Conservation (phyloP, 306 rosid species). For the Glycine soja region DNA sequence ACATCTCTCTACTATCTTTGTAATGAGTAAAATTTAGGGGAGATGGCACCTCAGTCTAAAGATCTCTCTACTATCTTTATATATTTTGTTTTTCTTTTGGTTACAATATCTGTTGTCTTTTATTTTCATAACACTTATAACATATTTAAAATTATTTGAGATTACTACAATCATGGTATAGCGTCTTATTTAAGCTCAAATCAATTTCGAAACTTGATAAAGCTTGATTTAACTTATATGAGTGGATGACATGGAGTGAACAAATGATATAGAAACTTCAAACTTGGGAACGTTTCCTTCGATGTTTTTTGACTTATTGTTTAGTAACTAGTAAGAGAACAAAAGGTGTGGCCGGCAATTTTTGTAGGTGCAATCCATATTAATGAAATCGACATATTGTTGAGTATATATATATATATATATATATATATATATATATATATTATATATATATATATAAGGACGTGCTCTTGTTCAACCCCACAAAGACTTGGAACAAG, state of each 20-base stretch:
- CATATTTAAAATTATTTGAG: not conserved
- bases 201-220: not conserved
- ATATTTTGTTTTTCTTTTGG: too few relatives aligned
- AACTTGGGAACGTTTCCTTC: not conserved
- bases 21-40: too few relatives aligned
- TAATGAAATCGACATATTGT: too few relatives aligned
- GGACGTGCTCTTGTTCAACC: not conserved
- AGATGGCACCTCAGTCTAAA: too few relatives aligned
- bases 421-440: not conserved
- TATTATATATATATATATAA: not conserved
- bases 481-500: conserved; percentile 38
- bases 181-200: not conserved
- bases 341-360: conserved; percentile 27
- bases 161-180: not conserved
- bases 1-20: too few relatives aligned
- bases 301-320: not conserved
- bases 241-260: not conserved
- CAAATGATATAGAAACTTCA: not conserved
- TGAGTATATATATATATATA: too few relatives aligned
- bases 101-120: too few relatives aligned
- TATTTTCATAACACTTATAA: not conserved
- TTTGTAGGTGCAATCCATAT: not conserved
- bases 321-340: not conserved
- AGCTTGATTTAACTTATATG: not conserved
- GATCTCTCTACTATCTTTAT: too few relatives aligned